Percentiles rank a stretch among this genome's conserved stretches.
Conservation (phyloP, 495 filamentous ascomycete species). For the Aspergillus diversus region DNA sequence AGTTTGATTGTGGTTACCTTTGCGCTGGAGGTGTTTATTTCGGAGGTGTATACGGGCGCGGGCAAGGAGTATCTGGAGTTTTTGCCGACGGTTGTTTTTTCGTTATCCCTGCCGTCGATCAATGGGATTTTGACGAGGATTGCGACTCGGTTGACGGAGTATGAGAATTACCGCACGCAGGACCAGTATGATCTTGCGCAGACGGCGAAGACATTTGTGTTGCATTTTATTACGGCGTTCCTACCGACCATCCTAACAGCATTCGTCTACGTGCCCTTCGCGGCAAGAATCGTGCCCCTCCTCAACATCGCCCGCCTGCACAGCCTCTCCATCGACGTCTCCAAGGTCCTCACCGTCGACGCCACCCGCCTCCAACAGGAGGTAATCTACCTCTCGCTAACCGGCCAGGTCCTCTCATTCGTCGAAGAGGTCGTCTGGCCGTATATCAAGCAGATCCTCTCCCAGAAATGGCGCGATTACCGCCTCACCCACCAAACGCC, state of each 20-base stretch:
- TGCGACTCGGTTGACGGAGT: slow-evolving; percentile 76
- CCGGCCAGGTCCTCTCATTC: slow-evolving; percentile 88
- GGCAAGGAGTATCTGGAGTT: slow-evolving; percentile 83
- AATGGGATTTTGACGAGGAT: slow-evolving; percentile 71
- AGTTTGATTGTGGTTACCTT: slow-evolving; percentile 82
- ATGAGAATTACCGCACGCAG: slow-evolving; percentile 89
- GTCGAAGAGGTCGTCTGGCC: slow-evolving; percentile 83
- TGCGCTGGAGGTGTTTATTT: slow-evolving; percentile 89
- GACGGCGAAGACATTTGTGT: slow-evolving; percentile 86
- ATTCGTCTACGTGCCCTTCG: slow-evolving; percentile 96
- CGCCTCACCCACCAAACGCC: slow-evolving; percentile 23
- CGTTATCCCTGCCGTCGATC: slow-evolving; percentile 73
- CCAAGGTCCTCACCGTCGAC: slow-evolving; percentile 70
- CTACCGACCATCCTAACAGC: slow-evolving; percentile 89
- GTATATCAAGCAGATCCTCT: slow-evolving; percentile 67
- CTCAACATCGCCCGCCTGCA: slow-evolving; percentile 72
- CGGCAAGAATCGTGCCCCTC: slow-evolving; percentile 76
- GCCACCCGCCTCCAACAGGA: slow-evolving; percentile 81
- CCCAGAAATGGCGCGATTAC: slow-evolving; percentile 46
- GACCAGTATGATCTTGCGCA: slow-evolving; percentile 80
- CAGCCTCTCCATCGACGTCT: slow-evolving; percentile 21
- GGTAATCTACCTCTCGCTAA: slow-evolving; percentile 93
- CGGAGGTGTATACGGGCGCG: slow-evolving; percentile 86
- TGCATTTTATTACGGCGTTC: slow-evolving; percentile 97
- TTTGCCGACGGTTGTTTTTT: slow-evolving; percentile 81